Evolutionary conservation across 768 basidiomycete genomes (phyloP), one percentile per base, ranked within the genome.

Genomic region (Tricholoma sp.): DNA sequence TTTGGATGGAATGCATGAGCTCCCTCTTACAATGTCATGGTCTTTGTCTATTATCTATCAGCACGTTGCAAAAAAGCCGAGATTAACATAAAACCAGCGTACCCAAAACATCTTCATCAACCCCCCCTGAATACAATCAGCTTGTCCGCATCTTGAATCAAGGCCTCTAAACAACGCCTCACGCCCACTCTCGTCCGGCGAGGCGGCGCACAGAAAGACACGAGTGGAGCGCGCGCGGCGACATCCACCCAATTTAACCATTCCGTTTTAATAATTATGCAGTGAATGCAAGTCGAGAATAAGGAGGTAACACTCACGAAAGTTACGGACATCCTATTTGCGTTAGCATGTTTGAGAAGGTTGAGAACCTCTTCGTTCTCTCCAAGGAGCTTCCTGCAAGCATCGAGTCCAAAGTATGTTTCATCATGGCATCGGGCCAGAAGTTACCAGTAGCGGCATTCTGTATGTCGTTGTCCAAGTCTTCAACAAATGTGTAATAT

Each of bases 101-200:
- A 92, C 91, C 88, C 28, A 92, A 72, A 34, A 88, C 89, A 34
- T 94, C 94, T 58, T 89, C 82, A 59, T 96, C 94, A 13, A 96
- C n/a, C 82, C 0, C 96, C 96, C 36, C 96, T 77, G 56, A 91
- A 90, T 9, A 98, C 88, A 55, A 99, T 85, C 20, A 98, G 74
- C 71, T 98, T 96, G 67, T 98, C 96, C 1, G 91, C 91, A 55
- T 91, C 89, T 68, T 91, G 88, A 9, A 88, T 84, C 10, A 99
- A 78, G 34, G 81, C 79, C 63, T 92, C 89, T 29, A 98, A 77
- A n/a, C 84, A 78, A 96, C 96, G 96, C 95, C 63, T 94, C 85
- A 6, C 78, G 72, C 0, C 95, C 95, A 57, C 89, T 91, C 72
- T 96, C 94, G 63, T 97, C 94, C 0, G 86, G 77, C 45, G 90